Conservation (phyloP, 225 moss, liverwort and hornwort species). For the Bryoerythrophyllum caledonicum region DNA sequence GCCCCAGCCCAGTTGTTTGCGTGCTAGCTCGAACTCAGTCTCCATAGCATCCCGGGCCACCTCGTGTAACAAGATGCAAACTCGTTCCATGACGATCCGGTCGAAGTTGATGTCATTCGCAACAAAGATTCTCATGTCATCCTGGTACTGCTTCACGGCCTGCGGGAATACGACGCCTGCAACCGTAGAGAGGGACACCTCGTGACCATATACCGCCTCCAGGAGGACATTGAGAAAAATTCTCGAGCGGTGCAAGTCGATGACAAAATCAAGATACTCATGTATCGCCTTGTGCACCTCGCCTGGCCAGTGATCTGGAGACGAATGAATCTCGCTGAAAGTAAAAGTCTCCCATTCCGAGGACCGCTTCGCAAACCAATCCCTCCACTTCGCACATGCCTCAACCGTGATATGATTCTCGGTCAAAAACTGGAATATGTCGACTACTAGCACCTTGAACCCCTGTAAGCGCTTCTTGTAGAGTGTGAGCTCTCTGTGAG, state of each 20-base stretch:
- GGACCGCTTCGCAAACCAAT: constrained; percentile 36
- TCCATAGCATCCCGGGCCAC: constrained; percentile 31
- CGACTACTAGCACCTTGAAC: constrained; percentile 32
- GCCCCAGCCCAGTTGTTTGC: constrained; percentile 33
- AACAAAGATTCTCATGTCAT: constrained; percentile 32
- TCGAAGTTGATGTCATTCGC: constrained; percentile 25
- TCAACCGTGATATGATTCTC: constrained; percentile 22
- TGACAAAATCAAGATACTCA: constrained; percentile 27
- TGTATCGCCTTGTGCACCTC: constrained; percentile 36
- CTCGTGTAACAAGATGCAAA: constrained; percentile 35
- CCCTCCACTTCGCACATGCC: constrained; percentile 25
- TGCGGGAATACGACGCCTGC: constrained; percentile 30
- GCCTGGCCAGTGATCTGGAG: constrained; percentile 44
- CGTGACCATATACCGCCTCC: constrained; percentile 24
- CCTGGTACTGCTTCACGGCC: constrained; percentile 37
- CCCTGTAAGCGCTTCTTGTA: constrained; percentile 39
- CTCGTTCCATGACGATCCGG: constrained; percentile 37
- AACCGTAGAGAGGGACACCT: constrained; percentile 21
- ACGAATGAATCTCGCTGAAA: constrained; percentile 28
- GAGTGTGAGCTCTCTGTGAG: constrained; percentile 28
- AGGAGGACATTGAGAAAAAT: constrained; percentile 43
- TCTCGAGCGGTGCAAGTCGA: constrained; percentile 37
- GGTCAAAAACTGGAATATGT: constrained; percentile 29
- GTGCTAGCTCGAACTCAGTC: constrained; percentile 36
- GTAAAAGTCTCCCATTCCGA: constrained; percentile 50